phyloP scores from a whole-genome alignment of 1,139 yeast species.

The Scheffersomyces lignicola region DNA sequence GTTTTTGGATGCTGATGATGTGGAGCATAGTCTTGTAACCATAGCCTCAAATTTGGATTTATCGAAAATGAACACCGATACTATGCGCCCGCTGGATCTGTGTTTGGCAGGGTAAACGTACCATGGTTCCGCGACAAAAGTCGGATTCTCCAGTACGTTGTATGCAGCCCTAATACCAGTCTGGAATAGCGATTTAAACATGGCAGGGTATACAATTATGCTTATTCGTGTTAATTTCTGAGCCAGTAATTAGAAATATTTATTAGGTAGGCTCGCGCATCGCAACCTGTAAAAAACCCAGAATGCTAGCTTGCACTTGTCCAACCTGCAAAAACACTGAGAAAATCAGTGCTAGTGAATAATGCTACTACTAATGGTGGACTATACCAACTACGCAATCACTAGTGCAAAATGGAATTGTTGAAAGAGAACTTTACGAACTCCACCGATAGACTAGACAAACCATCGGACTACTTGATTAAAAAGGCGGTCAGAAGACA shows the following conservation, averaged over 20 bases:
- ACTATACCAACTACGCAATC: no score
- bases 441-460: conserved; percentile 67
- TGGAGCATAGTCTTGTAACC: conserved; percentile 52
- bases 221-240: no score
- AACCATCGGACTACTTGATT: conserved; percentile 73
- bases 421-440: conserved; percentile 56
- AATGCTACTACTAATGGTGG: no score
- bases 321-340: no score
- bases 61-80: conserved; percentile 85
- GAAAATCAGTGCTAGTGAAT: no score
- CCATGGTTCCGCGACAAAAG: conserved; percentile 85
- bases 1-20: conserved; percentile 36
- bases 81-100: conserved; percentile 55
- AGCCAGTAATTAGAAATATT: no score
- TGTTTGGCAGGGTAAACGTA: conserved; percentile 78
- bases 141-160: conserved; percentile 69
- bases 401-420: conserved; percentile 46
- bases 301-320: no score
- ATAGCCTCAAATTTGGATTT: conserved; percentile 70
- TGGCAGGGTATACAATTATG: no score
- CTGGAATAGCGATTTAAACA: conserved; percentile 46
- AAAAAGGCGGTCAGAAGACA: conserved; percentile 66
- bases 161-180: conserved; percentile 76
- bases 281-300: no score
- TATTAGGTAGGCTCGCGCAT: no score